phyloP scores from a whole-genome alignment of 495 filamentous ascomycete species.

The Penicillium steckii region DNA sequence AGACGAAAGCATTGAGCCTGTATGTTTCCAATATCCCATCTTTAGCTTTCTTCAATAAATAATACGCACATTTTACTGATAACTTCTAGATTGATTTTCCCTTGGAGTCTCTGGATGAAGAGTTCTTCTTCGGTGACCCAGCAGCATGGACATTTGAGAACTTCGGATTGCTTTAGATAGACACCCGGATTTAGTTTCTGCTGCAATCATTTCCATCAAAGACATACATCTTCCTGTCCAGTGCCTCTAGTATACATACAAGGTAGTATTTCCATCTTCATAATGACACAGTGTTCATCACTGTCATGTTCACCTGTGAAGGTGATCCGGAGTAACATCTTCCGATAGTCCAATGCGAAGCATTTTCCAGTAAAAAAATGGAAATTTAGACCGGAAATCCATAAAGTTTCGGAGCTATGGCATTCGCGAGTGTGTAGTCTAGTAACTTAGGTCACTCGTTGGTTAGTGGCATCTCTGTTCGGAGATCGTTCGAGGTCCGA shows the following conservation, averaged over 20 bases:
- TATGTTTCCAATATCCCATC: not conserved
- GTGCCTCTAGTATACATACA: too few species aligned
- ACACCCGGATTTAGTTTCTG: too few species aligned
- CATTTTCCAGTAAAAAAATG: too few species aligned
- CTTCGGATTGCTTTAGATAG: not conserved
- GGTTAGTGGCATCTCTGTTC: not conserved
- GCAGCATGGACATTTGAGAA: constrained; percentile 25
- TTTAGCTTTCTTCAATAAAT: too few species aligned
- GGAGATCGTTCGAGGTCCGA: not conserved
- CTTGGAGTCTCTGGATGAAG: constrained; percentile 1
- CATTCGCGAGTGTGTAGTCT: too few species aligned
- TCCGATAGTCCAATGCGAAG: not conserved
- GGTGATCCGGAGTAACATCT: not conserved
- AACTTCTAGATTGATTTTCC: not conserved
- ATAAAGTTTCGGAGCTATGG: not conserved
- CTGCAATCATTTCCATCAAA: too few species aligned
- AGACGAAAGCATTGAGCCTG: not conserved
- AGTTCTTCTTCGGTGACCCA: constrained; percentile 23
- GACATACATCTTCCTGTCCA: too few species aligned
- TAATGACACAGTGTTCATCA: too few species aligned
- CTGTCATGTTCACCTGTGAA: too few species aligned
- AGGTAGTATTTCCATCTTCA: too few species aligned
- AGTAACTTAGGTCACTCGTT: too few species aligned
- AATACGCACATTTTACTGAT: not conserved
- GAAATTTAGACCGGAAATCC: too few species aligned